Evolutionary conservation across 108 stramenopile genomes (phyloP).

Genomic region (Skeletonema costatum): DNA sequence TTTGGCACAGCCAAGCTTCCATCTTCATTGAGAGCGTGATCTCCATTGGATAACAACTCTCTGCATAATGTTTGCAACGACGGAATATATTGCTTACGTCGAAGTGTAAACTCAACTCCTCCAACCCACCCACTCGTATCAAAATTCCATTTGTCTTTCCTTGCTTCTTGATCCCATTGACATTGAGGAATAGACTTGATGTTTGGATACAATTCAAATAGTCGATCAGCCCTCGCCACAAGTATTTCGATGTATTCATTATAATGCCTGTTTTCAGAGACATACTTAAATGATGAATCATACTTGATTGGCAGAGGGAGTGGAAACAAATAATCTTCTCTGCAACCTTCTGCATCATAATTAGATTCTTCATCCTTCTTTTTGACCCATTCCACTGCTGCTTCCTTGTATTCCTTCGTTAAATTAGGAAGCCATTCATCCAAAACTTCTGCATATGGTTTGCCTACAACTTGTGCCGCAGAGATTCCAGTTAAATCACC

Average conservation of each 20-base stretch:
- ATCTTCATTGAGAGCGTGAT: neutral
- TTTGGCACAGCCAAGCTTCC: slow-evolving; percentile 1
- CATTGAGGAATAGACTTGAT: neutral
- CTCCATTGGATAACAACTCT: neutral
- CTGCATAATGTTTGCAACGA: neutral
- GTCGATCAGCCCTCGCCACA: neutral
- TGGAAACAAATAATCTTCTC: slow-evolving; percentile 1
- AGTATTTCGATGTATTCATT: neutral
- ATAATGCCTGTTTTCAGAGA: neutral
- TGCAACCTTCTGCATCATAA: neutral
- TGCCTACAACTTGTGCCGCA: neutral
- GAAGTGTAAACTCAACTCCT: neutral
- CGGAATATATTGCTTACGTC: neutral
- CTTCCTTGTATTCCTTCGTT: neutral
- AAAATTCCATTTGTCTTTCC: neutral
- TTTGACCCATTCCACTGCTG: neutral
- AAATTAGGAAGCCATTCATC: slow-evolving; percentile 1
- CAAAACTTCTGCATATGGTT: neutral
- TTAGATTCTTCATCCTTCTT: neutral
- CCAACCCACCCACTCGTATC: neutral
- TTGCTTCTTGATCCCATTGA: neutral
- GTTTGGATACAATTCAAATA: neutral
- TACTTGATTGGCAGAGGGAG: neutral
- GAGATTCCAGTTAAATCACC: slow-evolving; percentile 1
- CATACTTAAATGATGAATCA: neutral